These are phyloP conservation scores for Mycena chlorophos DNA, from an alignment of 768 basidiomycete species.

Conservation along the genomic window DNA sequence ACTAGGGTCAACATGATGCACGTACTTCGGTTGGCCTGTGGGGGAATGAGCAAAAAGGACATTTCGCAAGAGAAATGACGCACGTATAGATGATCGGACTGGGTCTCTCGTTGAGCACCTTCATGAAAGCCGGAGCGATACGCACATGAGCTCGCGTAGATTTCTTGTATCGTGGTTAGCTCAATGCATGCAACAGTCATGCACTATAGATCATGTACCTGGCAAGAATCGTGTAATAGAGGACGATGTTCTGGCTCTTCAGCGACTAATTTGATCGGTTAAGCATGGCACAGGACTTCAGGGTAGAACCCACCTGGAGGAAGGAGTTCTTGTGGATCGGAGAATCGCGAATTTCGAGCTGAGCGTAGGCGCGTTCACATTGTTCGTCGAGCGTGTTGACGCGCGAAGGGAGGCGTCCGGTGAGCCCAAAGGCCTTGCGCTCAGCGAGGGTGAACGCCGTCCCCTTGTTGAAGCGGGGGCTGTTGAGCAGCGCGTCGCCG, in stretches of 20 bases:
- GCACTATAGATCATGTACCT: slow-evolving; percentile 22
- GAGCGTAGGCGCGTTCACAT: slow-evolving; percentile 70
- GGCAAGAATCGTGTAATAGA: slow-evolving; percentile 71
- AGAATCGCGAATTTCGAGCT: slow-evolving; percentile 41
- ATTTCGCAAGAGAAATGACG: slow-evolving; percentile 14
- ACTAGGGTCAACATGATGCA: background rate
- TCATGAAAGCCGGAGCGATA: slow-evolving; percentile 20
- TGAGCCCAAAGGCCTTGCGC: slow-evolving; percentile 66
- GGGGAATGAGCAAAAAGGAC: too few relatives aligned
- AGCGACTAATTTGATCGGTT: too few relatives aligned
- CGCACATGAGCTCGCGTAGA: slow-evolving; percentile 55
- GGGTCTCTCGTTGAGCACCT: slow-evolving; percentile 34
- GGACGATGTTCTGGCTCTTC: slow-evolving; percentile 78
- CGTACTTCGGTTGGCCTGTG: background rate
- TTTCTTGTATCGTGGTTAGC: slow-evolving; percentile 36
- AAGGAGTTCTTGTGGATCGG: slow-evolving; percentile 69
- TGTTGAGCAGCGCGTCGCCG: slow-evolving; percentile 62
- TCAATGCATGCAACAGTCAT: background rate
- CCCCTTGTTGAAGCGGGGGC: slow-evolving; percentile 77
- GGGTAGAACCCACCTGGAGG: too few relatives aligned
- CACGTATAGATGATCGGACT: slow-evolving; percentile 72
- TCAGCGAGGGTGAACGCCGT: slow-evolving; percentile 72
- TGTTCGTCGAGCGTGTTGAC: slow-evolving; percentile 75
- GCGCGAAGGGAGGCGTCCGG: slow-evolving; percentile 49
- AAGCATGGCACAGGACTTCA: too few relatives aligned